Conservation (phyloP, 2,329 filamentous ascomycete genomes). For the Aurifilum marmelostoma region DNA sequence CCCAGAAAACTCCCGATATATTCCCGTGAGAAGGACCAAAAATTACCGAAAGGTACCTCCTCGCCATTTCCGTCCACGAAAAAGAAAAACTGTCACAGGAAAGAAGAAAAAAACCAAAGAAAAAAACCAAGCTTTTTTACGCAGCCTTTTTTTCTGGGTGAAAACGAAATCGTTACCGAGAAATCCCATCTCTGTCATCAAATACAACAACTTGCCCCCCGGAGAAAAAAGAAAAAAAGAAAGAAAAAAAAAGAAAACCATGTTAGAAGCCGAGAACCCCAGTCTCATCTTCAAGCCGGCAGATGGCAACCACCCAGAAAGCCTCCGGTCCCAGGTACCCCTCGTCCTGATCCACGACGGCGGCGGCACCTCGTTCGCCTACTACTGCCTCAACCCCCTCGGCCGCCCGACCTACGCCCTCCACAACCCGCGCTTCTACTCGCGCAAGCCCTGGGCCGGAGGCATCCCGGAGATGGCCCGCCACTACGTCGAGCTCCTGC, state of each 20-base stretch:
- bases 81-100: not conserved
- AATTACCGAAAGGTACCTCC: not conserved
- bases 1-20: not conserved
- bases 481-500: conserved; percentile 53
- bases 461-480: conserved; percentile 58
- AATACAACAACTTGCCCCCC: not conserved
- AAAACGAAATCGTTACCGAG: too few relatives aligned
- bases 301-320: conserved; percentile 16
- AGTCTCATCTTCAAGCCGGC: conserved; percentile 24
- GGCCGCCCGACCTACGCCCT: conserved; percentile 57
- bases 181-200: not conserved
- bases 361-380: conserved; percentile 62
- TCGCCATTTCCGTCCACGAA: not conserved
- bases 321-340: conserved; percentile 37
- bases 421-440: conserved; percentile 56
- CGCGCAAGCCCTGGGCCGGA: conserved; percentile 51
- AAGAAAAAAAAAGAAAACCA: not conserved
- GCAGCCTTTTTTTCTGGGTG: too few relatives aligned
- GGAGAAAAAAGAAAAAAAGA: too few relatives aligned
- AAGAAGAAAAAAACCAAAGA: too few relatives aligned
- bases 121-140: too few relatives aligned
- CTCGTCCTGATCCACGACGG: conserved; percentile 64
- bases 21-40: not conserved
- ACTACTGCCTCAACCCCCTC: conserved; percentile 56
- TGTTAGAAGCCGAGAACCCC: conserved; percentile 24